A percentile compares a stretch with the other conserved stretches of the same genome.
Conservation (phyloP, 768 basidiomycete species). For the Phylloporus sp. region DNA sequence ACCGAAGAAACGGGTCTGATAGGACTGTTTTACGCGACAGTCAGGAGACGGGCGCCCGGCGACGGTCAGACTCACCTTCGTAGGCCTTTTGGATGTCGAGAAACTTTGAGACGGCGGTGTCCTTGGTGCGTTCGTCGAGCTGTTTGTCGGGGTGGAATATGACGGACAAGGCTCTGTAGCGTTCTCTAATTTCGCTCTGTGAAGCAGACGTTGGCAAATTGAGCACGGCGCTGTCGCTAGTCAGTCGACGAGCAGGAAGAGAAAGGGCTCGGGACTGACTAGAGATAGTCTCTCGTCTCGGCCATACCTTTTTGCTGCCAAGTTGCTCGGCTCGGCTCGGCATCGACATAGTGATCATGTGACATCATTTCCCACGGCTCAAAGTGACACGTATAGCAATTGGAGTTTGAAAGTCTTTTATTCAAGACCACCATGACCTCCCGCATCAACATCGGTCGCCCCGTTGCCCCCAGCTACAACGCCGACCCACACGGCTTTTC, state of each 20-base stretch:
- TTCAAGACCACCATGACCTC: conserved; percentile 55
- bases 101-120: conserved; percentile 61
- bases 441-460: conserved; percentile 78
- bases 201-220: conserved; percentile 65
- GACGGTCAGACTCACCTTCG: conserved; percentile 46
- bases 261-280: conserved; percentile 19
- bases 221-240: conserved; percentile 46
- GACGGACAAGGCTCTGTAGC: conserved; percentile 66
- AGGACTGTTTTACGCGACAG: conserved; percentile 42
- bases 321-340: too few species aligned
- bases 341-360: conserved; percentile 16
- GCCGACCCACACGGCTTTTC: conserved; percentile 77
- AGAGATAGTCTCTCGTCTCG: conserved; percentile 24
- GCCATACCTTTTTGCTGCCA: too few species aligned
- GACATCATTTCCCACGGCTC: conserved; percentile 24
- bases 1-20: conserved; percentile 69
- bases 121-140: conserved; percentile 48
- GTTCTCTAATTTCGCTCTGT: conserved; percentile 65
- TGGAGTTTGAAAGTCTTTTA: neutral
- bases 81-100: conserved; percentile 79
- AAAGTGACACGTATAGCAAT: conserved; percentile 24
- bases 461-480: conserved; percentile 53
- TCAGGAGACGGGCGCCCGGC: conserved; percentile 19
- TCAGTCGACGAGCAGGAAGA: neutral
- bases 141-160: conserved; percentile 87